Evolutionary conservation across 2,329 filamentous ascomycete genomes (phyloP).

Genomic region (Fusarium tuaranense): DNA sequence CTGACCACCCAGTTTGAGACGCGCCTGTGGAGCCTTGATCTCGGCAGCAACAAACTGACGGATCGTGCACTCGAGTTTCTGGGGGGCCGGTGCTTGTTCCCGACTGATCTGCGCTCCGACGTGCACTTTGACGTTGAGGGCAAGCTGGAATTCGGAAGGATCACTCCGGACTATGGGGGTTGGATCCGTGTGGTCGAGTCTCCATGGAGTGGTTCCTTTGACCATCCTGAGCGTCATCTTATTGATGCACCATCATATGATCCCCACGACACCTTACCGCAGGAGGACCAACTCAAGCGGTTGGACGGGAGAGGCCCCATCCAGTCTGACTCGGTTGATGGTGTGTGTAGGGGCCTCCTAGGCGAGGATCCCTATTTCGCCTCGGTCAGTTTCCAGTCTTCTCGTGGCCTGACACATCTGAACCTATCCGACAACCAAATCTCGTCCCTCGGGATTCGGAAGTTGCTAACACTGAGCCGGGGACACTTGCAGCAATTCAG

Average conservation of each 20-base stretch:
- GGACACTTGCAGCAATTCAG: conserved; percentile 66
- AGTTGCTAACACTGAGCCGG: conserved; percentile 55
- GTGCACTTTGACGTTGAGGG: conserved; percentile 60
- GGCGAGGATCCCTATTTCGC: conserved; percentile 38
- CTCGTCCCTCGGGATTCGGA: conserved; percentile 56
- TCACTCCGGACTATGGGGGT: conserved; percentile 52
- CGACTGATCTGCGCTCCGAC: conserved; percentile 49
- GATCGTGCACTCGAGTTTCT: conserved; percentile 55
- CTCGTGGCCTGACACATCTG: conserved; percentile 63
- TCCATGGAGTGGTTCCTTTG: conserved; percentile 55
- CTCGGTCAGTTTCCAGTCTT: conserved; percentile 35
- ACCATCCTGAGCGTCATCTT: conserved; percentile 60
- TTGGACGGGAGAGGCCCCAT: conserved; percentile 42
- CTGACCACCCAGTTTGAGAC: conserved; percentile 48
- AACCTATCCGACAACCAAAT: conserved; percentile 63
- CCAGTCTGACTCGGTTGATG: conserved; percentile 46
- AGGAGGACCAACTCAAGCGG: conserved; percentile 46
- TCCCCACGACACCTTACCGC: conserved; percentile 28
- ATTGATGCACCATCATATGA: conserved; percentile 59
- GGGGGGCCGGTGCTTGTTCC: conserved; percentile 48
- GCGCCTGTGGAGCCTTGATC: conserved; percentile 68
- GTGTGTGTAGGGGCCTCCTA: conserved; percentile 37
- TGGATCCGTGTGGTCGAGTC: conserved; percentile 63
- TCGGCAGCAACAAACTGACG: conserved; percentile 64
- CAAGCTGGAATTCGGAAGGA: conserved; percentile 48